These are phyloP conservation scores for Mycosphaerella arachidis DNA, from an alignment of 2,329 filamentous ascomycete genomes.

Conservation along the genomic window DNA sequence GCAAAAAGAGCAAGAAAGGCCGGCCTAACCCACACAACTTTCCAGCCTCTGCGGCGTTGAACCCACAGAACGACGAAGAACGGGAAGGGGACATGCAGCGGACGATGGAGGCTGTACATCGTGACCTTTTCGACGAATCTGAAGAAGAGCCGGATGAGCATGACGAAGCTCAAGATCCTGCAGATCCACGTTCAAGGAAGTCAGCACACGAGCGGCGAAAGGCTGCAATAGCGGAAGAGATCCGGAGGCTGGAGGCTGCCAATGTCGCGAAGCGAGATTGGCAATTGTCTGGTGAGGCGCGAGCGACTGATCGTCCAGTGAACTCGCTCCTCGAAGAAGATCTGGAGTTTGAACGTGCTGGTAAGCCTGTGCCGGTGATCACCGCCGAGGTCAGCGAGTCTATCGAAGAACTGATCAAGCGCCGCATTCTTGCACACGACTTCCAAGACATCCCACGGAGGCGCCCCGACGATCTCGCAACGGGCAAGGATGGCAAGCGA, in stretches of 20 bases:
- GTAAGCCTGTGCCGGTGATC: slow-evolving; percentile 91
- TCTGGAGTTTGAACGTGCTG: slow-evolving; percentile 89
- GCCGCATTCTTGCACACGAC: slow-evolving; percentile 80
- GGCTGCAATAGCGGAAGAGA: slow-evolving; percentile 82
- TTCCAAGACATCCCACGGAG: slow-evolving; percentile 89
- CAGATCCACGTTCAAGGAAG: slow-evolving; percentile 66
- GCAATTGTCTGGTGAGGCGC: slow-evolving; percentile 84
- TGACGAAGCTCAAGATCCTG: slow-evolving; percentile 59
- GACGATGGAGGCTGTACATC: slow-evolving; percentile 79
- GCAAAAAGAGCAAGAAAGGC: slow-evolving; percentile 47
- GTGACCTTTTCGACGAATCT: slow-evolving; percentile 75
- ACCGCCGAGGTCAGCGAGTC: slow-evolving; percentile 85
- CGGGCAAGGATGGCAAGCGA: slow-evolving; percentile 58
- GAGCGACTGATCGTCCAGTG: slow-evolving; percentile 72
- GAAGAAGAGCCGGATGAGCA: slow-evolving; percentile 57
- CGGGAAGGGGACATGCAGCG: slow-evolving; percentile 64
- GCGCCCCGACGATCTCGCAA: slow-evolving; percentile 67
- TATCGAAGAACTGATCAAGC: slow-evolving; percentile 91
- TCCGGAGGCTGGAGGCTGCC: slow-evolving; percentile 81
- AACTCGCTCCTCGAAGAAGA: slow-evolving; percentile 95
- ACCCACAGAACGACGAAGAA: slow-evolving; percentile 39
- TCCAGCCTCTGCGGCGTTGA: slow-evolving; percentile 34
- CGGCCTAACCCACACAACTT: slow-evolving; percentile 54
- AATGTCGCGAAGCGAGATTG: slow-evolving; percentile 88
- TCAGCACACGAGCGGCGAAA: slow-evolving; percentile 85